phyloP scores from a whole-genome alignment of 805 yeast genomes.

The Nakazawaea ernobii region DNA sequence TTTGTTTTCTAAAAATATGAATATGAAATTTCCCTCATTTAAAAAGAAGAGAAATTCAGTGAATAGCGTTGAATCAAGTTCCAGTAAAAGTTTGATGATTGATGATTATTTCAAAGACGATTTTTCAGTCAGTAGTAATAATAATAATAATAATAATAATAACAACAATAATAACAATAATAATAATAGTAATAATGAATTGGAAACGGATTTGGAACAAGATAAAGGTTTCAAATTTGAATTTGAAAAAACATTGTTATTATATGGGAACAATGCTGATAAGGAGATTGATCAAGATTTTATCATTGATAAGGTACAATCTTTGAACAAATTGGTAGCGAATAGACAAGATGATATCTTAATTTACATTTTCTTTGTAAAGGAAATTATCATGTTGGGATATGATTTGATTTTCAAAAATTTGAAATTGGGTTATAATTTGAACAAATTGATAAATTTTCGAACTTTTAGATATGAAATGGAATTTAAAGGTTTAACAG shows the following conservation, averaged over 20 bases:
- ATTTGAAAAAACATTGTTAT: constrained; percentile 1
- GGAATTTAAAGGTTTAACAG: constrained; percentile 1
- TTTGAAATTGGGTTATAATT: constrained; percentile 3
- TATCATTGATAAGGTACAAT: neutral
- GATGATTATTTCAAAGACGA: constrained; percentile 4
- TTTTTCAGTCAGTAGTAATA: neutral
- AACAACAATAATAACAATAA: no score
- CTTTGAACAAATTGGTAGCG: constrained; percentile 1
- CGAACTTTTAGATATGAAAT: constrained; percentile 4
- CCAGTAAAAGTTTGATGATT: neutral
- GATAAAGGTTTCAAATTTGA: constrained; percentile 5
- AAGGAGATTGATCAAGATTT: neutral
- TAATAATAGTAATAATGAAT: no score
- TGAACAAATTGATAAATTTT: constrained; percentile 6
- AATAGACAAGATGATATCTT: constrained; percentile 9
- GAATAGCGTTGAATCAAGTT: neutral
- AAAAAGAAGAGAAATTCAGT: constrained; percentile 1
- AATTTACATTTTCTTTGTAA: constrained; percentile 1
- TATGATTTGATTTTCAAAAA: neutral
- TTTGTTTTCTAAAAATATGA: neutral
- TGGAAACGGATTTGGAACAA: no score
- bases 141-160: no score
- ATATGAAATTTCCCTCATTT: neutral
- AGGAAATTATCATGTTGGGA: constrained; percentile 4
- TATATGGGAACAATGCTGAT: neutral